These are phyloP conservation scores for Rhodotorula diobovata DNA, from an alignment of 768 basidiomycete genomes.

Conservation along the genomic window DNA sequence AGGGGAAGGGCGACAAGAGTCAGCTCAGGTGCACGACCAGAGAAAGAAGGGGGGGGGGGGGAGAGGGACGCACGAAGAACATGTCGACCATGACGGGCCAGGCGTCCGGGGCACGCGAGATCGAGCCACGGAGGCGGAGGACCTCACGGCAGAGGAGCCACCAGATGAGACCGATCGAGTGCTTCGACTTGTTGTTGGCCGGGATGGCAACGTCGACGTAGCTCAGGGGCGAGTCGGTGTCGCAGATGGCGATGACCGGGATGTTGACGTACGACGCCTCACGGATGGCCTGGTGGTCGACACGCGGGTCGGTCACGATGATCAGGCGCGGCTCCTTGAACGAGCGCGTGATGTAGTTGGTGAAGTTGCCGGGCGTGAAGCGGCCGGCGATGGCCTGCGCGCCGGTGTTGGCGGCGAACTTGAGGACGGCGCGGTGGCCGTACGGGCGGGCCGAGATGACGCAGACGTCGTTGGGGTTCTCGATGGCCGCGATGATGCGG, in stretches of 20 bases:
- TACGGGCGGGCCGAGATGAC: conserved; percentile 98
- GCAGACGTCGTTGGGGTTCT: conserved; percentile 96
- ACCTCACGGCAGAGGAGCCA: conserved; percentile 97
- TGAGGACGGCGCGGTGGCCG: conserved; percentile 98
- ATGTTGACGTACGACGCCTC: conserved; percentile 99
- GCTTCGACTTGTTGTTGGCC: conserved; percentile 98
- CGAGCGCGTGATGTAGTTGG: conserved; percentile 83
- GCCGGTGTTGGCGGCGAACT: conserved; percentile 95
- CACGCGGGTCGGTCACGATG: conserved; percentile 96
- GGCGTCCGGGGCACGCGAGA: conserved; percentile 82
- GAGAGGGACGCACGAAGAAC: conserved; percentile 40
- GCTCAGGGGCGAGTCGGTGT: conserved; percentile 94
- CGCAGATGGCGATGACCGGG: conserved; percentile 97
- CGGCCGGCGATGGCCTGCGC: conserved; percentile 98
- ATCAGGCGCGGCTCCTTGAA: conserved; percentile 99
- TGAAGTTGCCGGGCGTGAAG: conserved; percentile 98
- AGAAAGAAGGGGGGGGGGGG: neutral
- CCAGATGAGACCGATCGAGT: conserved; percentile 95
- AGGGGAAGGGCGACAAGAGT: conserved; percentile 51
- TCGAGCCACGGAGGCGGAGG: conserved; percentile 86
- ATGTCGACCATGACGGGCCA: conserved; percentile 89
- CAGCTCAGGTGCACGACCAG: neutral
- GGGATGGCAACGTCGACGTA: conserved; percentile 99
- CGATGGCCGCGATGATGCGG: conserved; percentile 74
- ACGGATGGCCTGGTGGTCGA: conserved; percentile 99